These are phyloP conservation scores for Pseudomicrostroma phylloplanum DNA, from an alignment of 1,284 basidiomycete genomes.

Conservation along the genomic window DNA sequence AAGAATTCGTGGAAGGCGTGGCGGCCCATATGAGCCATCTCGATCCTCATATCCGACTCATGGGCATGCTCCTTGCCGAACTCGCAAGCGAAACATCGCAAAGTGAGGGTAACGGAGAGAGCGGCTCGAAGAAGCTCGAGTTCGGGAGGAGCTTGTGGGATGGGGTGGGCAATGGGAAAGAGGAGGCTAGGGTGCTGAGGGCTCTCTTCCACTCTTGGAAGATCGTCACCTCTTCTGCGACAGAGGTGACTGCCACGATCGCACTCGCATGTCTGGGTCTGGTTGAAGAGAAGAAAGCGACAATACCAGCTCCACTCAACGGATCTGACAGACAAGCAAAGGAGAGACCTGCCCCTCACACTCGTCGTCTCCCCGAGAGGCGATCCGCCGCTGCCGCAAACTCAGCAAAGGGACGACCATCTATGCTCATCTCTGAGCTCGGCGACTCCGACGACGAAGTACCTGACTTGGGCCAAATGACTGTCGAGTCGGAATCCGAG, in stretches of 20 bases:
- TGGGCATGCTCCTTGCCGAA: slow-evolving; percentile 90
- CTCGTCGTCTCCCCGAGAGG: not conserved
- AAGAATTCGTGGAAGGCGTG: slow-evolving; percentile 64
- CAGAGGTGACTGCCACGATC: not conserved
- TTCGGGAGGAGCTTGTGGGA: slow-evolving; percentile 74
- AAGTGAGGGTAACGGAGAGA: not conserved
- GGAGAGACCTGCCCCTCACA: not conserved
- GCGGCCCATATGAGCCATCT: slow-evolving; percentile 59
- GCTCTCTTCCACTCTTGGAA: slow-evolving; percentile 18
- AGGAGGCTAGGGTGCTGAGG: slow-evolving; percentile 37
- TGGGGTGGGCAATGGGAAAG: slow-evolving; percentile 63
- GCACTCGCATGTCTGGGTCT: not conserved
- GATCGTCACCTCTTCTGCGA: not conserved
- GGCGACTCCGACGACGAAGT: too few species aligned
- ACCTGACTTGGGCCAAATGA: too few species aligned
- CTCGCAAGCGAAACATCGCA: slow-evolving; percentile 20
- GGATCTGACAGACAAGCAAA: not conserved
- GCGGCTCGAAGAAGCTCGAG: slow-evolving; percentile 57
- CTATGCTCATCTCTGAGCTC: too few species aligned
- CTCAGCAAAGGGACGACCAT: too few species aligned
- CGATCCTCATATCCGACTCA: slow-evolving; percentile 69
- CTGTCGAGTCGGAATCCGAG: not conserved
- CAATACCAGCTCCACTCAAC: not conserved
- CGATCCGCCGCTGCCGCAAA: too few species aligned
- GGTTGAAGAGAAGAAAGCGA: not conserved